Evolutionary conservation across 441 rosid species (phyloP).

Genomic region (Syzygium syzygioides): DNA sequence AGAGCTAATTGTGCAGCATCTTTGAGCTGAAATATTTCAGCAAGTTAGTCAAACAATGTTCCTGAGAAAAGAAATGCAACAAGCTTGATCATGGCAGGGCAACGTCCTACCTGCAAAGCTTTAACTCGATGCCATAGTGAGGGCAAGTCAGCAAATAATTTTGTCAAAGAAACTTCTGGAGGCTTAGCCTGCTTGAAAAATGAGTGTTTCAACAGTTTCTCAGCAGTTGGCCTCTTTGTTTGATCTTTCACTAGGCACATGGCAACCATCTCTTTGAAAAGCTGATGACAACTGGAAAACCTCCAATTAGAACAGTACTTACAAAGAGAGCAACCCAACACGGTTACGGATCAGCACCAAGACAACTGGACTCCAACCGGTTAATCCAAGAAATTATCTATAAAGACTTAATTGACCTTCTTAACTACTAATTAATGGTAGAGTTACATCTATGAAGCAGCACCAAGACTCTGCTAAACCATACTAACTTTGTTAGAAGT

Average conservation of each 20-base stretch:
- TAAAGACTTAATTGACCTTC: neutral
- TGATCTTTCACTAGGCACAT: conserved; percentile 99
- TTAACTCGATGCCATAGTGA: conserved; percentile 92
- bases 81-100: conserved; percentile 5
- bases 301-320: conserved; percentile 63
- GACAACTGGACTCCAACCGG: neutral
- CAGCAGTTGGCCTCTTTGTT: conserved; percentile 96
- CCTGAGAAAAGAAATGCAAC: conserved; percentile 1
- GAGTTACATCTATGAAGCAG: neutral
- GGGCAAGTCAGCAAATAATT: conserved; percentile 70
- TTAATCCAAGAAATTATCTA: neutral
- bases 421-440: neutral
- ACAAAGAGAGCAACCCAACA: conserved; percentile 8
- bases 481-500: neutral
- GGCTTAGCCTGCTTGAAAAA: conserved; percentile 91
- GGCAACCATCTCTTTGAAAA: conserved; percentile 99
- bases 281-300: conserved; percentile 95
- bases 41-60: conserved; percentile 12
- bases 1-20: conserved; percentile 93
- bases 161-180: conserved; percentile 81
- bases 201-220: conserved; percentile 81
- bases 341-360: neutral
- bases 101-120: conserved; percentile 75
- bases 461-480: neutral
- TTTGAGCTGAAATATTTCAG: conserved; percentile 57